Evolutionary conservation across 345 rosid genomes (phyloP), one percentile per base, ranked within the genome.

Genomic region (Acer saccharum): DNA sequence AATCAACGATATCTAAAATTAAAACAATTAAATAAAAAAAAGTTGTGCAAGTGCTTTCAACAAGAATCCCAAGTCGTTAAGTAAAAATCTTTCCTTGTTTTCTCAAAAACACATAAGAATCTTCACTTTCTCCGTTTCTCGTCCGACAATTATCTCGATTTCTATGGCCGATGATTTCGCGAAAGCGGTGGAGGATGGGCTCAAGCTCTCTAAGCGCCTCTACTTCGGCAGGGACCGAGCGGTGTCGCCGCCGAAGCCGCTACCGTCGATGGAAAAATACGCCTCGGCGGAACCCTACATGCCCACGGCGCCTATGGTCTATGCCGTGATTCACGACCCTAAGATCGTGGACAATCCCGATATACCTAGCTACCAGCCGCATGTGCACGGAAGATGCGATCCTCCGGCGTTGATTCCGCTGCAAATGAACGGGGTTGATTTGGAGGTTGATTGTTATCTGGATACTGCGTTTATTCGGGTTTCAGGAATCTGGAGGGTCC

Each of bases 301-400:
- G 4, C 99, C 98, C 0, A 82, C 88, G 41, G 85, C 97, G 4
- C 98, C 98, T 6, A 94, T 92, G 95, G 92, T 88, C 0, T 95
- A 95, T 82, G 97, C 99, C 0, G 92, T 93, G 52, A 90, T 95
- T 60, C 65, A 83, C 52, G 90, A 95, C 81, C 99, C 99, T 54
- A 86, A 84, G 64, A 85, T 92, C 10, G 99, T 93, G 13, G 99
- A 95, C 71, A 93, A 95, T 77, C 99, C 99, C 7, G 98, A 93
- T 71, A 82, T 95, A 25, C 95, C 99, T 14, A 93, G 98, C 84
- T 95, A 95, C 82, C 99, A 95, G 90, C 99, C 99, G 16, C 89
- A 95, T 84, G 98, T 95, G 74, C 86, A 95, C 84, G 98, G 99
- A 39, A 82, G 92, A 80, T 93, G 94, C 78, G 94, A 93, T 68